These are phyloP conservation scores for Trypanosoma scelopori DNA, from an alignment of 208 protist species.

Conservation along the genomic window DNA sequence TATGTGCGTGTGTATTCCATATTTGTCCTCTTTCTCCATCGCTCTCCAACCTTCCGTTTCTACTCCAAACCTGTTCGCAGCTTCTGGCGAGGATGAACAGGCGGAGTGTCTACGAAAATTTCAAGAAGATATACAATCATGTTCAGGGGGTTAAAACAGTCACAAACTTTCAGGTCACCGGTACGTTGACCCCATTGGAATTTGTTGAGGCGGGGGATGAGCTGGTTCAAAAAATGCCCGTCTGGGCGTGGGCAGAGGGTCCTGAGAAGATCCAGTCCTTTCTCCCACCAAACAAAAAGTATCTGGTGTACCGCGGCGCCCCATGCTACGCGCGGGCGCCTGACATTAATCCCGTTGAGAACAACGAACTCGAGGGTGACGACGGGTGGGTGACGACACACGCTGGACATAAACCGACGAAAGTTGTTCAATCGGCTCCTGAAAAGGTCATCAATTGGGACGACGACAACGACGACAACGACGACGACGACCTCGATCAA, in stretches of 20 bases:
- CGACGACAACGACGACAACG: conserved; percentile 43
- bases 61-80: background rate
- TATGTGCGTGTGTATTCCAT: no score
- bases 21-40: no score
- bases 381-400: conserved; percentile 61
- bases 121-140: conserved; percentile 58
- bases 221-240: conserved; percentile 93
- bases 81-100: conserved; percentile 18
- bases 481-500: conserved; percentile 30
- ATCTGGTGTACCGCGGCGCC: conserved; percentile 85
- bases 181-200: conserved; percentile 70
- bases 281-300: conserved; percentile 96
- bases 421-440: conserved; percentile 20
- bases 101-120: conserved; percentile 56
- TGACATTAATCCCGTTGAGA: conserved; percentile 7
- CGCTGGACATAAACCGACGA: conserved; percentile 4
- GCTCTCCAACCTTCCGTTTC: conserved; percentile 1
- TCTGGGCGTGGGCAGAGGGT: conserved; percentile 94
- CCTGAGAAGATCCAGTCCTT: conserved; percentile 72
- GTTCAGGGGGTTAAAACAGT: conserved; percentile 48
- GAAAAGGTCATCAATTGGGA: conserved; percentile 63
- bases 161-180: conserved; percentile 55
- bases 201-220: conserved; percentile 96
- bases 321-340: conserved; percentile 52
- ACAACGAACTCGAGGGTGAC: conserved; percentile 29